Conservation (phyloP, 495 filamentous ascomycete species). For the Penicillium salamii region DNA sequence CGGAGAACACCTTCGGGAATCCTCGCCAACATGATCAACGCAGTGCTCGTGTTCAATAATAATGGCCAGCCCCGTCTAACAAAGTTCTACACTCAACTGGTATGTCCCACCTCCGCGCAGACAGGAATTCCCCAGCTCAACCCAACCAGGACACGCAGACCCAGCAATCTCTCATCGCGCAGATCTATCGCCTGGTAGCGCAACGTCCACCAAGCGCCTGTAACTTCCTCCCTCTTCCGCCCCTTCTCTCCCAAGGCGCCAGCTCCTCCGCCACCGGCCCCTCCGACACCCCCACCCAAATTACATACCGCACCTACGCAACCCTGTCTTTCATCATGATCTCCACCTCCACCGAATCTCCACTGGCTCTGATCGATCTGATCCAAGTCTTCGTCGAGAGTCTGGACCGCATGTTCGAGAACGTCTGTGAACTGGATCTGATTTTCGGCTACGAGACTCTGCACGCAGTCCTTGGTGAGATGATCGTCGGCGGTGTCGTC, state of each 20-base stretch:
- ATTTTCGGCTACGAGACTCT: conserved; percentile 99
- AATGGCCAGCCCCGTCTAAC: conserved; percentile 92
- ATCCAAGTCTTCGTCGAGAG: conserved; percentile 98
- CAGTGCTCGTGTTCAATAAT: conserved; percentile 98
- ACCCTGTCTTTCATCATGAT: conserved; percentile 99
- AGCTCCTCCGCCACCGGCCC: conserved; percentile 57
- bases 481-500: conserved; percentile 95
- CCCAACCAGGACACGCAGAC: conserved; percentile 77
- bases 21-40: conserved; percentile 89
- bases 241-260: conserved; percentile 62
- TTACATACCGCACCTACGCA: conserved; percentile 97
- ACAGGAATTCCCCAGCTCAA: conserved; percentile 11
- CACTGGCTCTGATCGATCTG: conserved; percentile 89
- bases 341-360: conserved; percentile 93
- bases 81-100: conserved; percentile 98
- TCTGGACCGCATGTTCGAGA: conserved; percentile 91
- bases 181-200: conserved; percentile 96
- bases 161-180: conserved; percentile 91
- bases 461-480: conserved; percentile 86
- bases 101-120: conserved; percentile 36
- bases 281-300: conserved; percentile 87
- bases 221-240: conserved; percentile 89
- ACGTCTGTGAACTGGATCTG: conserved; percentile 95
- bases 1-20: background rate
- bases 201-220: conserved; percentile 84